phyloP scores from a whole-genome alignment of 352 stramenopile genomes.

The Hyaloperonospora brassicae region DNA sequence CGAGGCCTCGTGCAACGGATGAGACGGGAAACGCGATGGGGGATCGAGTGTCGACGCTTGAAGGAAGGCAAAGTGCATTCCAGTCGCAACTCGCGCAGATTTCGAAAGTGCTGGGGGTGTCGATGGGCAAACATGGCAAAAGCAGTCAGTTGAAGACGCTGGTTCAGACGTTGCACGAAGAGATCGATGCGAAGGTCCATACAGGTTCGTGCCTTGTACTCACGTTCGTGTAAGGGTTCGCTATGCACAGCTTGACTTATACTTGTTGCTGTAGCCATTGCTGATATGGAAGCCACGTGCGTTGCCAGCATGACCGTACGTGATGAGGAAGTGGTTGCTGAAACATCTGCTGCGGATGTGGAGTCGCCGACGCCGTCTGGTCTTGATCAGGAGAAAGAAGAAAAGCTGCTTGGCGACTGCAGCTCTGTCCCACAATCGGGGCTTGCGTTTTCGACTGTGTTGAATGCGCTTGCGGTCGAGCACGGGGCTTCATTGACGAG shows the following conservation, averaged over 20 bases:
- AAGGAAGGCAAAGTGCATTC: conserved; percentile 69
- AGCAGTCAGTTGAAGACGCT: conserved; percentile 59
- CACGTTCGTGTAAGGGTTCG: not conserved
- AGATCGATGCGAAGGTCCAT: conserved; percentile 58
- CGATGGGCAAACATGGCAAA: conserved; percentile 55
- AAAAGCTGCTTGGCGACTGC: conserved; percentile 5
- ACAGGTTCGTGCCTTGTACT: conserved; percentile 17
- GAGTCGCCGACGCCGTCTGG: conserved; percentile 16
- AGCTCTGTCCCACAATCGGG: conserved; percentile 9
- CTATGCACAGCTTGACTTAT: conserved; percentile 3
- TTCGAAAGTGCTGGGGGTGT: conserved; percentile 55
- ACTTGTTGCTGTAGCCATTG: conserved; percentile 6
- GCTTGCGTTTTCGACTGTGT: conserved; percentile 42
- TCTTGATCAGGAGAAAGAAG: conserved; percentile 9
- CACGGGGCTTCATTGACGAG: conserved; percentile 60
- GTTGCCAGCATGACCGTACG: conserved; percentile 12
- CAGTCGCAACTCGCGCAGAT: conserved; percentile 78
- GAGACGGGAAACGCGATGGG: conserved; percentile 25
- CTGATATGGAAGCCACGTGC: conserved; percentile 16
- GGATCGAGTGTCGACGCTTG: conserved; percentile 65
- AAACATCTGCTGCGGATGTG: conserved; percentile 4
- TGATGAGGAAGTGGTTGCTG: conserved; percentile 13
- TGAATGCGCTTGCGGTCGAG: conserved; percentile 52
- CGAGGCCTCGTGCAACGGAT: not conserved
- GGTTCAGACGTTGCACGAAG: conserved; percentile 59